These are phyloP conservation scores for Clonostachys rhizophaga DNA, from an alignment of 2,329 filamentous ascomycete species.

Conservation along the genomic window DNA sequence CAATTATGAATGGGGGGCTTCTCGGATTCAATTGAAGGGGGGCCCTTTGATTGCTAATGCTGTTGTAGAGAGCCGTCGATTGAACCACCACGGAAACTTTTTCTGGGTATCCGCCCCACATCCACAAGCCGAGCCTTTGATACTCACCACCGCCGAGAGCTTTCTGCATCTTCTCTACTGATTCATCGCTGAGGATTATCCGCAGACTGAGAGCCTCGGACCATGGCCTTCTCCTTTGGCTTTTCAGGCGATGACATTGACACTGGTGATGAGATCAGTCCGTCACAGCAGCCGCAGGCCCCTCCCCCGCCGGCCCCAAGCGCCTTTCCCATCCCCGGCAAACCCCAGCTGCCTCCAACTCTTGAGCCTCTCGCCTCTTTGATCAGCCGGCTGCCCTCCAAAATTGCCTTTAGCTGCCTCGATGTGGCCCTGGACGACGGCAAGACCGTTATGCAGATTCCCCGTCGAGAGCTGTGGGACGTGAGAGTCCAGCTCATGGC, in stretches of 20 bases:
- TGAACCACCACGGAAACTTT: no score
- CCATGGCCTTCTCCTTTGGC: constrained; percentile 53
- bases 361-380: constrained; percentile 45
- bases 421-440: constrained; percentile 53
- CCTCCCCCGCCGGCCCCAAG: constrained; percentile 20
- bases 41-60: no score
- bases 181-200: no score
- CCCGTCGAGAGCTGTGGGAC: constrained; percentile 76
- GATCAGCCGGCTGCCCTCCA: constrained; percentile 62
- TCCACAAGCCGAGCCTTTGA: no score
- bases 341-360: constrained; percentile 51
- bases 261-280: constrained; percentile 24
- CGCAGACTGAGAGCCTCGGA: background rate
- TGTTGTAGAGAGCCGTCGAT: no score
- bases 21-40: no score
- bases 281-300: constrained; percentile 13
- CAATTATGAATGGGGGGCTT: no score
- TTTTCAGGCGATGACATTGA: constrained; percentile 64
- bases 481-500: constrained; percentile 79
- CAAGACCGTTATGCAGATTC: constrained; percentile 44
- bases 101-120: no score
- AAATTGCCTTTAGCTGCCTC: constrained; percentile 65
- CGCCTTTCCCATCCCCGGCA: constrained; percentile 59
- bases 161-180: no score
- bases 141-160: no score